A percentile compares a stretch with the other conserved stretches of the same genome.
Conservation (phyloP, 2,329 filamentous ascomycete species). For the Fusarium sp. region DNA sequence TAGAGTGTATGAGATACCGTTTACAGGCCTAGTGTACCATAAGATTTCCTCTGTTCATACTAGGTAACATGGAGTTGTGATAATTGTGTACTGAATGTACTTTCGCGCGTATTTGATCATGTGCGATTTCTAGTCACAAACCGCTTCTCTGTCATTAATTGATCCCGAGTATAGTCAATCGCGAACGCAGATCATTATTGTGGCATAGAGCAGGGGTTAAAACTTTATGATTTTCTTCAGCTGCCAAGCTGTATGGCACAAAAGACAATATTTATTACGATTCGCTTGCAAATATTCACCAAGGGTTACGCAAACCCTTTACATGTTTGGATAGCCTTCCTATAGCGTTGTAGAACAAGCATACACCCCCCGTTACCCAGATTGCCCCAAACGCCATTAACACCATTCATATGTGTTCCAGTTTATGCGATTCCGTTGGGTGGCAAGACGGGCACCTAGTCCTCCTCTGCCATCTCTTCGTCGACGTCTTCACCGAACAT, state of each 20-base stretch:
- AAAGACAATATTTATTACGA: background rate
- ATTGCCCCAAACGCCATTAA: slow-evolving; percentile 35
- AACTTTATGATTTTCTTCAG: background rate
- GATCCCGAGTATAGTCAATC: background rate
- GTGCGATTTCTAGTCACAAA: background rate
- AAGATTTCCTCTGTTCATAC: slow-evolving; percentile 58
- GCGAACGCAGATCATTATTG: background rate
- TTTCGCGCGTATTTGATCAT: background rate
- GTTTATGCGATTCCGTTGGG: slow-evolving; percentile 4
- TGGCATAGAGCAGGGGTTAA: background rate
- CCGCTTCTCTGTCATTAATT: background rate
- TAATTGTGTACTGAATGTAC: slow-evolving; percentile 38
- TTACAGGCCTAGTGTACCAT: slow-evolving; percentile 66
- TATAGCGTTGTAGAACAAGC: background rate
- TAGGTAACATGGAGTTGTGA: slow-evolving; percentile 50
- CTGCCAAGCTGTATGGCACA: background rate
- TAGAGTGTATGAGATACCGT: slow-evolving; percentile 68
- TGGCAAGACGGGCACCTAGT: slow-evolving; percentile 25
- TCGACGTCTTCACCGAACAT: slow-evolving; percentile 66
- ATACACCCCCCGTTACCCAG: slow-evolving; percentile 10
- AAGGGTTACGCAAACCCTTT: background rate
- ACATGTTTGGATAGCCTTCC: background rate
- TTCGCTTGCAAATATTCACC: background rate
- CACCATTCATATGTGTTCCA: slow-evolving; percentile 17
- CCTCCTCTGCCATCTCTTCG: slow-evolving; percentile 65